Evolutionary conservation across 306 rosid genomes (phyloP).

Genomic region (Begonia loranthoides): DNA sequence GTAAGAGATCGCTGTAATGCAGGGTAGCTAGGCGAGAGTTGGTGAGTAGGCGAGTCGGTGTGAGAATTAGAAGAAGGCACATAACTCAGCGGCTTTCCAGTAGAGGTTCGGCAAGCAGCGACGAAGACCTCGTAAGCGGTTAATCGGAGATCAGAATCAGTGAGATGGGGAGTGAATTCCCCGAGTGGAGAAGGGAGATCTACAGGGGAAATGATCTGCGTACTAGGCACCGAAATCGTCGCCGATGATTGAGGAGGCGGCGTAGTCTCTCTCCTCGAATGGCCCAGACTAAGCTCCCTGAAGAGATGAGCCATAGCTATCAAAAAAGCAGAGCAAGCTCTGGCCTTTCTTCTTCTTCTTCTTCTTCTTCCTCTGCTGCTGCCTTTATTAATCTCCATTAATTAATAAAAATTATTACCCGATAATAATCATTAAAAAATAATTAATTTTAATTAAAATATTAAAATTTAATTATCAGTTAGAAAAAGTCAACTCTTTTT

Average conservation of each 20-base stretch:
- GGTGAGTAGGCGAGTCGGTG: constrained; percentile 38
- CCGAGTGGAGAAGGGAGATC: constrained; percentile 87
- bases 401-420: neutral
- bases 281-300: constrained; percentile 82
- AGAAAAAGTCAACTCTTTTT: too few relatives aligned
- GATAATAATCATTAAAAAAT: neutral
- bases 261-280: constrained; percentile 59
- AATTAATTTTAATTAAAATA: neutral
- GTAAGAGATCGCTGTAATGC: constrained; percentile 83
- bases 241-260: constrained; percentile 16
- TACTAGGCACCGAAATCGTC: constrained; percentile 15
- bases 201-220: constrained; percentile 19
- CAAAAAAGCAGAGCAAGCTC: neutral
- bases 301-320: constrained; percentile 70
- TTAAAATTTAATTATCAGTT: too few relatives aligned
- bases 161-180: constrained; percentile 46
- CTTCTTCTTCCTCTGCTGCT: neutral
- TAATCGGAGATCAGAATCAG: constrained; percentile 65
- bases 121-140: constrained; percentile 97
- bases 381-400: neutral
- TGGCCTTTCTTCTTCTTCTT: neutral
- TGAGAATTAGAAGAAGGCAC: constrained; percentile 19
- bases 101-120: constrained; percentile 80
- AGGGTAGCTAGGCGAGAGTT: constrained; percentile 33
- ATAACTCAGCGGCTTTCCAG: constrained; percentile 57